Evolutionary conservation across 768 basidiomycete genomes (phyloP), one percentile per base, ranked within the genome.

Genomic region (Multifurca ochricompacta): DNA sequence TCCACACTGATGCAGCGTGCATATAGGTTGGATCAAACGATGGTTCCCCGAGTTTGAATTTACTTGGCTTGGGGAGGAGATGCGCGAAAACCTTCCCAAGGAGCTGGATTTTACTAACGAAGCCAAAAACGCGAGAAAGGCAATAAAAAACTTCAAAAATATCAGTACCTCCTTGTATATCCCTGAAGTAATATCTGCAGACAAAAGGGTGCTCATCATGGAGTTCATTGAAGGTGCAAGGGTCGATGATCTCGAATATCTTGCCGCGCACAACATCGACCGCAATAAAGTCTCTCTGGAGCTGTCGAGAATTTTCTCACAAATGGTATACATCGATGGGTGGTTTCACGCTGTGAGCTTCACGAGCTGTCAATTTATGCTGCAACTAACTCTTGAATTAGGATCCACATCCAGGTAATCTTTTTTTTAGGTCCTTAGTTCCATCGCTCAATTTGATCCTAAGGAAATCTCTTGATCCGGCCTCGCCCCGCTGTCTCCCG

Each of bases 71-170:
- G 73, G 87, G 54, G 89, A 92, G 62, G 96, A 98, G 72, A 98
- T 99, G 94, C 82, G 85, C 30, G 80, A 83, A 59, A 93, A 93
- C 65, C 71, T 91, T 27, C 92, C 91, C 0, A 85, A 87, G 62
- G 94, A 98, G 70, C 90, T 97, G 90, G 83, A 99, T 70, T 98
- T 99, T 65, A 70, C 80, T 13, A 83, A 91, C 60, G 96, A 99
- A 73, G 91, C 92, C 2, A 68, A 71, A 7, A 99, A 98, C 66
- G 86, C 96, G 4, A 75, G 73, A n/a, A 77, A 82, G 27, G 82
- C 87, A 9, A 68, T 63, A 18, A 65, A 74, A 4, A 87, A 96
- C 58, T 99, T 99, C 63, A 69, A 74, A 30, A 66, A 79, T 55
- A 65, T 88, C 49, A 74, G 75, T 31, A 84, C 88, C 16, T 91